Evolutionary conservation across 495 filamentous ascomycete genomes (phyloP).

Genomic region (Chaetomium tenue): DNA sequence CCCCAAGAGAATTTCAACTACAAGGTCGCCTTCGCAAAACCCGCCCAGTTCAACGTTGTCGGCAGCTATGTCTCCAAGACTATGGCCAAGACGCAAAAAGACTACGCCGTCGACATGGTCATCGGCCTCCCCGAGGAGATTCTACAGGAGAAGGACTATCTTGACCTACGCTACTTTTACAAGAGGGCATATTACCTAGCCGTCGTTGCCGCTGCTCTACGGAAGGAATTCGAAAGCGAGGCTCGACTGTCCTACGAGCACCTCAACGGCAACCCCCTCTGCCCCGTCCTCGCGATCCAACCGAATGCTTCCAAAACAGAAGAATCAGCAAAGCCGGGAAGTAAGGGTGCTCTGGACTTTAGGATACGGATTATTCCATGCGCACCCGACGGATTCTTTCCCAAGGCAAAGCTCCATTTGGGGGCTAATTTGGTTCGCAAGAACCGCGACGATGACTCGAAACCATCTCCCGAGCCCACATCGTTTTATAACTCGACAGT

Average conservation of each 20-base stretch:
- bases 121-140: constrained; percentile 76
- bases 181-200: constrained; percentile 91
- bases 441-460: constrained; percentile 39
- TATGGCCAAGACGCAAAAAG: constrained; percentile 58
- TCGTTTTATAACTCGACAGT: constrained; percentile 88
- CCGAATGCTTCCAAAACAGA: constrained; percentile 25
- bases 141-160: constrained; percentile 92
- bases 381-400: constrained; percentile 63
- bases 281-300: constrained; percentile 65
- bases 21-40: constrained; percentile 72
- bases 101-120: constrained; percentile 71
- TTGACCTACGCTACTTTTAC: constrained; percentile 91
- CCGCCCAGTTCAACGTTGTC: constrained; percentile 77
- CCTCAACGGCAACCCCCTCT: constrained; percentile 73
- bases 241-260: constrained; percentile 62
- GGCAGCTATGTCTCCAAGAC: constrained; percentile 83
- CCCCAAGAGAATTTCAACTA: constrained; percentile 73
- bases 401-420: constrained; percentile 63
- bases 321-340: constrained; percentile 17
- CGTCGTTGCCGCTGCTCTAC: constrained; percentile 67
- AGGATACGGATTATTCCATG: constrained; percentile 77
- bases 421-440: constrained; percentile 67
- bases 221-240: constrained; percentile 50
- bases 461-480: constrained; percentile 52
- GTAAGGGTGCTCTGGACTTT: constrained; percentile 42